Evolutionary conservation across 1,284 basidiomycete species (phyloP).

Genomic region (Puccinia hordei): DNA sequence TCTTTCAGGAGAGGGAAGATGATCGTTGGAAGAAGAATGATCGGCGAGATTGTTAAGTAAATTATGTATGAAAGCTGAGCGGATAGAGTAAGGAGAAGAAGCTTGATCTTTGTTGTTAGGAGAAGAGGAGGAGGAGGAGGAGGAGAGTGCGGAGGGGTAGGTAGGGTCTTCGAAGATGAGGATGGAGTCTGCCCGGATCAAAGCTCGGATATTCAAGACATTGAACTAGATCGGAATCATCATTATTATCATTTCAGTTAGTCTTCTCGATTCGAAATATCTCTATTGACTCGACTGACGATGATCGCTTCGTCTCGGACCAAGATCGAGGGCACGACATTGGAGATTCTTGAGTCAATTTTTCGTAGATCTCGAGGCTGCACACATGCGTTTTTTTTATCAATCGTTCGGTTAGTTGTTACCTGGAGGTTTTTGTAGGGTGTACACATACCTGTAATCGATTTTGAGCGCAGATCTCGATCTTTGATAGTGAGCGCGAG

Average conservation of each 20-base stretch:
- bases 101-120: not conserved
- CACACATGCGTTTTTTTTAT: not conserved
- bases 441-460: slow-evolving; percentile 71
- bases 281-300: slow-evolving; percentile 66
- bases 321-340: slow-evolving; percentile 90
- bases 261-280: not conserved
- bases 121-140: not conserved
- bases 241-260: not conserved
- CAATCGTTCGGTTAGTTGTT: not conserved
- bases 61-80: slow-evolving; percentile 49
- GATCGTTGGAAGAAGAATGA: not conserved
- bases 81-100: not conserved
- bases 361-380: slow-evolving; percentile 94
- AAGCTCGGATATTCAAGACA: slow-evolving; percentile 87
- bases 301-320: slow-evolving; percentile 83
- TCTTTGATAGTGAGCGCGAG: slow-evolving; percentile 62
- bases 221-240: slow-evolving; percentile 68
- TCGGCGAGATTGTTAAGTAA: slow-evolving; percentile 52
- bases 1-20: slow-evolving; percentile 61
- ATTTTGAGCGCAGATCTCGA: slow-evolving; percentile 83
- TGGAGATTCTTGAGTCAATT: slow-evolving; percentile 90
- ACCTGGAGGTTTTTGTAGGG: not conserved
- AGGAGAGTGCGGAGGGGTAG: not conserved
- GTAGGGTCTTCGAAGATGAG: slow-evolving; percentile 86
- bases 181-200: slow-evolving; percentile 89